Percentiles rank a stretch among this genome's conserved stretches.
Evolutionary conservation across 2,329 filamentous ascomycete genomes (phyloP).

Genomic region (Gnomoniopsis sp.): DNA sequence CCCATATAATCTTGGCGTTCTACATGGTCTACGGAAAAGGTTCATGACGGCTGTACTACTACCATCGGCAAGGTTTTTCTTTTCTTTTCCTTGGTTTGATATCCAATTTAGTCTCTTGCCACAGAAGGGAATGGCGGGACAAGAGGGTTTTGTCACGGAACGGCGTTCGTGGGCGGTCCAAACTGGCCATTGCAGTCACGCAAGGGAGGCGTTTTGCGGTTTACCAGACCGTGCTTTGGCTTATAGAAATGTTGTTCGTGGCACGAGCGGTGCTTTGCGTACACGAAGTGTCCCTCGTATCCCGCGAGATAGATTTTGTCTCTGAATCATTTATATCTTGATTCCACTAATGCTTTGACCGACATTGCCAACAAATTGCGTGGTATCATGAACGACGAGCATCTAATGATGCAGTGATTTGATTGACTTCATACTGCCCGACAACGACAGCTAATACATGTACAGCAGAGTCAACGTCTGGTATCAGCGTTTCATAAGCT

Average conservation of each 20-base stretch:
- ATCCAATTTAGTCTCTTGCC: neutral
- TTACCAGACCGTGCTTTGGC: neutral
- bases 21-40: neutral
- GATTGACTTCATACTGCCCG: no score
- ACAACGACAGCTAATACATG: no score
- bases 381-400: neutral
- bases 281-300: neutral
- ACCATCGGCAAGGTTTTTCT: neutral
- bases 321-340: neutral
- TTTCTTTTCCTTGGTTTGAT: neutral
- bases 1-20: constrained; percentile 2
- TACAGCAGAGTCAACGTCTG: no score
- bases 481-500: no score
- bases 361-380: neutral
- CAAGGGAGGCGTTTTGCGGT: neutral
- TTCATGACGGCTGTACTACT: neutral
- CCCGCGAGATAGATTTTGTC: neutral
- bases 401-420: no score
- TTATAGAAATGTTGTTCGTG: neutral
- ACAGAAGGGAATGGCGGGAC: neutral
- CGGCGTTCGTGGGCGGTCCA: constrained; percentile 1
- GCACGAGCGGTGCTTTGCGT: neutral
- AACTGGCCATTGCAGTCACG: neutral
- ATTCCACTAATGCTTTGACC: neutral
- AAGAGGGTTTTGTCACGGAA: neutral